These are phyloP conservation scores for Aspergillus nomiae DNA, from an alignment of 2,329 filamentous ascomycete species.

Conservation along the genomic window DNA sequence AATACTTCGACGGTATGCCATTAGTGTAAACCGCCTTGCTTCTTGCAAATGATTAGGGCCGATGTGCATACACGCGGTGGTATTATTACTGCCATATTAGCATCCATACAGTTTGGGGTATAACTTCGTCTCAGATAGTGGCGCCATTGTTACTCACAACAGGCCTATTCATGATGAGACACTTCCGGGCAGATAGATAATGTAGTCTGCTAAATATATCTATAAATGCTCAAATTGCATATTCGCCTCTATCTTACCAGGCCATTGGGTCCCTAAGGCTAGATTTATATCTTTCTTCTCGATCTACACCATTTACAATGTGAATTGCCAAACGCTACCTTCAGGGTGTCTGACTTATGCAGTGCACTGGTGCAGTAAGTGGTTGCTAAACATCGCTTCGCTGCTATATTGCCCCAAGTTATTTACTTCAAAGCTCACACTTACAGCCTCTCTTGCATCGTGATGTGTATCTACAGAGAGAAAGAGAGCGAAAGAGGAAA, in stretches of 20 bases:
- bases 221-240: background rate
- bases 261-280: background rate
- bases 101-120: background rate
- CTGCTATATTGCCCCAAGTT: background rate
- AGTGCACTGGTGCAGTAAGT: background rate
- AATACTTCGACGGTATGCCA: background rate
- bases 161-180: background rate
- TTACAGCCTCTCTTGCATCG: background rate
- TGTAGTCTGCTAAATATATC: background rate
- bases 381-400: background rate
- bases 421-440: background rate
- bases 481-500: background rate
- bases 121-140: background rate
- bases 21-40: background rate
- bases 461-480: background rate
- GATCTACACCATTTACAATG: background rate
- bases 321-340: background rate
- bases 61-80: background rate
- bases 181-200: background rate
- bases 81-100: background rate
- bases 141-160: background rate
- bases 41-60: background rate
- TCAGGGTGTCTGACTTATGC: background rate
- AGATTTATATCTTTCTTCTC: background rate
- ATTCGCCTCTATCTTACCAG: background rate